Percentiles rank a stretch among this genome's conserved stretches.
These are phyloP conservation scores for Rhododendron mucronatum DNA, from an alignment of 148 eudicot genomes.

Conservation along the genomic window DNA sequence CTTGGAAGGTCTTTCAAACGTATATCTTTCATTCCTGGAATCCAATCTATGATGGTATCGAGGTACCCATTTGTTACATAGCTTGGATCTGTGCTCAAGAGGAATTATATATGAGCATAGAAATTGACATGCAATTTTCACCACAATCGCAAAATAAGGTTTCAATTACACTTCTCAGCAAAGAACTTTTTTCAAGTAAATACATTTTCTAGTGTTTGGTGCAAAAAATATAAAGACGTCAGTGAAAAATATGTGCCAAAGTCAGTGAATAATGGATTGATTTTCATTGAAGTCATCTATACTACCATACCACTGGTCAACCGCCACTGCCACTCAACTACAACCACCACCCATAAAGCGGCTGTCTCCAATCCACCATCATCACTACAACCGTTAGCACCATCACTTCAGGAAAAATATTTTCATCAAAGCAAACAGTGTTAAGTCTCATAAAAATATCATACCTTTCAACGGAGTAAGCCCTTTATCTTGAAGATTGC, in stretches of 20 bases:
- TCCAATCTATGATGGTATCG: conserved; percentile 11
- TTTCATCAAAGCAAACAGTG: neutral
- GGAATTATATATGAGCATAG: neutral
- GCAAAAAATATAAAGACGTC: neutral
- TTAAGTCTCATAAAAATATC: neutral
- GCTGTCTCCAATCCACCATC: neutral
- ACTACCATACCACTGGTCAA: neutral
- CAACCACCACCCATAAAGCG: neutral
- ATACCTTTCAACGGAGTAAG: conserved; percentile 11
- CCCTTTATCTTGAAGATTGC: conserved; percentile 10
- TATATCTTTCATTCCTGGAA: conserved; percentile 12
- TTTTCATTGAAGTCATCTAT: neutral
- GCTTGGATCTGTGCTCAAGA: conserved; percentile 5
- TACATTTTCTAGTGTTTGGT: neutral
- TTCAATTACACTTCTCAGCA: neutral
- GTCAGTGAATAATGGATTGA: neutral
- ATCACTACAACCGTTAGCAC: neutral
- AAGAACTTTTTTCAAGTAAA: neutral
- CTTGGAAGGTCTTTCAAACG: conserved; percentile 14
- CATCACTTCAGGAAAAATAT: neutral
- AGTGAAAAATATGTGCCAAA: neutral
- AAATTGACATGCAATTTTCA: neutral
- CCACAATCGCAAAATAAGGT: neutral
- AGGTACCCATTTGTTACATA: conserved; percentile 2
- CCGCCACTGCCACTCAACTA: neutral